Percentiles rank a stretch among this genome's conserved stretches.
These are phyloP conservation scores for Macadamia integrifolia DNA, from an alignment of 164 flowering plant genomes.

Conservation along the genomic window DNA sequence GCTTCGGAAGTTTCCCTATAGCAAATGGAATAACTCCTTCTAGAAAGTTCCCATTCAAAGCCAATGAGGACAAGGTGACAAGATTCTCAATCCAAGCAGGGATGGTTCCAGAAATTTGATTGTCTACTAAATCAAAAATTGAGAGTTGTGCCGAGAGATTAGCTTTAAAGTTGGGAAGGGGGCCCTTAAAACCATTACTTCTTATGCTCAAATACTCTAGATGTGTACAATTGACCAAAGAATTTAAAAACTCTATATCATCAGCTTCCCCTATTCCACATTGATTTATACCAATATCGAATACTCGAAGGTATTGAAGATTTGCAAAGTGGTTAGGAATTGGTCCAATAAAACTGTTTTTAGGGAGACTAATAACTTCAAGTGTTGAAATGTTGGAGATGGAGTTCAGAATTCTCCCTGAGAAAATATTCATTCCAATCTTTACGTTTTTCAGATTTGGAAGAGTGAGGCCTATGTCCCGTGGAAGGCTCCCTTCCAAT, in stretches of 20 bases:
- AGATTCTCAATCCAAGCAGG: too few relatives aligned
- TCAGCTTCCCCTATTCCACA: neutral
- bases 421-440: neutral
- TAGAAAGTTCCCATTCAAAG: too few relatives aligned
- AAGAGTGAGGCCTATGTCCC: neutral
- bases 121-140: neutral
- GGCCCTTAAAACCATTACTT: conserved; percentile 18
- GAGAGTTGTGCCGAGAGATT: neutral
- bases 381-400: neutral
- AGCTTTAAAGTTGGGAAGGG: conserved; percentile 16
- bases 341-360: neutral
- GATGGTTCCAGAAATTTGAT: neutral
- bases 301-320: neutral
- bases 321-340: neutral
- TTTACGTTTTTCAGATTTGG: neutral
- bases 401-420: neutral
- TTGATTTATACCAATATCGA: too few relatives aligned
- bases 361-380: rapidly evolving
- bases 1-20: neutral
- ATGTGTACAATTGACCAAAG: conserved; percentile 22
- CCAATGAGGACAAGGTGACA: too few relatives aligned
- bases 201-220: neutral
- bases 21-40: neutral
- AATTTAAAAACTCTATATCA: conserved; percentile 7
- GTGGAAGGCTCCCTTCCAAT: too few relatives aligned